Base-by-base conservation (phyloP, 495 filamentous ascomycete genomes). In the Xylaria castorea region DNA sequence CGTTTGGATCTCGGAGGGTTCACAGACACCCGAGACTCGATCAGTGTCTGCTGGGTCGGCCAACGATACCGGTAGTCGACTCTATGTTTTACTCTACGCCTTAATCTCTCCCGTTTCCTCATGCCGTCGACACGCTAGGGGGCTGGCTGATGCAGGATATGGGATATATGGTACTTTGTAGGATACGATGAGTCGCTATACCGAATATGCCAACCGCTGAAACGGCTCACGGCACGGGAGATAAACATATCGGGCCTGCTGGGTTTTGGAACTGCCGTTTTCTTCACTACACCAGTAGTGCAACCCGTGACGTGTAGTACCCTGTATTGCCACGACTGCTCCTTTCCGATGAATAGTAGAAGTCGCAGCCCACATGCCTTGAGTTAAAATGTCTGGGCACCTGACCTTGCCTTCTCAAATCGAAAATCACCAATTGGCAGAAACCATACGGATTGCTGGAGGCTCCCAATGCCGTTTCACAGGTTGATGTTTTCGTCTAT, bases 21-120 rank as follows among this genome's bases (percentile, higher is more conserved):
- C 51, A 32, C 38, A 12, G 70, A 57, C 4, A 62, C 57, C n/a
- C 53, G 65, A 14, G 74, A 67, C 69, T 78, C 77, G 40, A 75
- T 65, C 50, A 79, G 36, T 30, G 75, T 79, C 46, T 79, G 77
- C 44, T 77, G 74, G 12, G 77, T 78, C 9, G 77, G 77, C 77
- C 77, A 79, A 8, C 77, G 75, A 32, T 78, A 69, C 18, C 77
- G 72, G 16, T 79, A 79, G 32, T 79, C 77, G 18, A 78, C 7
- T 34, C 32, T 48, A 1, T 38, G 9, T 20, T 61, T 72, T 51
- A 5, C 38, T 34, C 34, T 71, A 22, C 34, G 18, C 14, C 40
- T 66, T 51, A 27, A 7, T 16, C 22, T 72, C 12, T 0, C 48
- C 62, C 63, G 12, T 63, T 72, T 61, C n/a, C 32, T 36, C 69